Evolutionary conservation across 768 basidiomycete species (phyloP), one percentile per base, ranked within the genome.

Genomic region (Mycena kentingensis): DNA sequence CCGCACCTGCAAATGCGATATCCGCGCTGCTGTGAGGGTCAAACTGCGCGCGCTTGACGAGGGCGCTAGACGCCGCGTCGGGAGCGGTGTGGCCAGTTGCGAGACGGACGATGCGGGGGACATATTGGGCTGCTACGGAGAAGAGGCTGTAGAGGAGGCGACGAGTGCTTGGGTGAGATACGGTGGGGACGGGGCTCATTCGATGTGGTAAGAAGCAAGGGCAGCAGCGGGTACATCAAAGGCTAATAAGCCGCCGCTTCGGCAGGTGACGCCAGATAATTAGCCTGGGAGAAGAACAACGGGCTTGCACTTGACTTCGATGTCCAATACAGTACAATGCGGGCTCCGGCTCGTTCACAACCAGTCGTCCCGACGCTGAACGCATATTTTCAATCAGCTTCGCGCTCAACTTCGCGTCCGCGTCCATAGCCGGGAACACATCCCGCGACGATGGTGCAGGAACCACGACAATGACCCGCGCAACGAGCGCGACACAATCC

Each of bases 111-210:
- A 77, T 52, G 50, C 61, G 66, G 57, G 73, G 73, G 50, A 71
- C 79, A 79, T 81, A 45, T 43, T 48, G n/a, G 49, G 44, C 22
- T 31, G 19, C 29, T 43, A 39, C 36, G 13, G 80, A 77, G 56
- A 77, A 54, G 50, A 77, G 63, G 55, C 76, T 66, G 51, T 75
- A 71, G 49, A 79, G 61, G 53, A 77, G 71, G 56, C 76, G 79
- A 52, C 79, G 70, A 52, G 77, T 74, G 52, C 65, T 67, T 52
- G 64, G 55, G 22, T 24, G 41, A 27, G 67, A 67, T 49, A 60
- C 62, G 19, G 63, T 46, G 37, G 67, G 70, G 49, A 67, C 54
- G n/a, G 69, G 69, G 65, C 68, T 71, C 72, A 73, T 73, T 72
- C 72, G 70, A 68, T 28, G 57, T 53, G 58, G 19, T 51, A 54